A percentile compares a stretch with the other conserved stretches of the same genome.
These are phyloP conservation scores for Omphalea diandra DNA, from an alignment of 441 rosid genomes.

Conservation along the genomic window DNA sequence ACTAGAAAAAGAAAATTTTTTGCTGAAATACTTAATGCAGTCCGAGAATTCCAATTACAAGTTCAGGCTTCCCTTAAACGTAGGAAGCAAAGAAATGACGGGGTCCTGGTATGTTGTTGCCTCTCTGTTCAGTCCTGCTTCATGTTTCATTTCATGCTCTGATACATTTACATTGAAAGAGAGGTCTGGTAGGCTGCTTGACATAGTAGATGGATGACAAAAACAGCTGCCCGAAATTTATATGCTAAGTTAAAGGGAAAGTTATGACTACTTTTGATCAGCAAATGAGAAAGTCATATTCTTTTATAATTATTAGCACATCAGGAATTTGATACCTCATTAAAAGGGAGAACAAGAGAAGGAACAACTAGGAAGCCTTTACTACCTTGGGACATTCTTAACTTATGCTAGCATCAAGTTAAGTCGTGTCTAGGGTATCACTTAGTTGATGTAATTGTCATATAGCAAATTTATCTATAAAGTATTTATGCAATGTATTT, in stretches of 20 bases:
- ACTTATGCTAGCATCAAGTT: not conserved
- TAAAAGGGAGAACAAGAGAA: no score
- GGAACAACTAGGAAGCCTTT: not conserved
- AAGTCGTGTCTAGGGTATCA: not conserved
- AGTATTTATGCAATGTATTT: not conserved
- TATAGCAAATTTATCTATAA: not conserved
- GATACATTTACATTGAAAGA: not conserved
- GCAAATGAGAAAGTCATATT: not conserved
- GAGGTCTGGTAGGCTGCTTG: not conserved
- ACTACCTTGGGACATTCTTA: not conserved
- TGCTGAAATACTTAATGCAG: conserved; percentile 83
- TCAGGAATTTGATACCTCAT: not conserved
- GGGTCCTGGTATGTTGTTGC: conserved; percentile 62
- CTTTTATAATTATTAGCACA: not conserved
- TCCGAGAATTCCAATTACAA: conserved; percentile 89
- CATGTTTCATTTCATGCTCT: conserved; percentile 7
- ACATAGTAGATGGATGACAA: not conserved
- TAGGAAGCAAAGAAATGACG: conserved; percentile 94
- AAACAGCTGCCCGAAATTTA: conserved; percentile 10
- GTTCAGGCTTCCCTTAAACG: conserved; percentile 83
- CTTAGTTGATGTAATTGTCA: not conserved
- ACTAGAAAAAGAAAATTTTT: conserved; percentile 87
- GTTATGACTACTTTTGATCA: conserved; percentile 1
- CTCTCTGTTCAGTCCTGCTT: conserved; percentile 11
- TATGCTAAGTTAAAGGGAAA: not conserved